Evolutionary conservation across 768 basidiomycete genomes (phyloP).

Genomic region (Chalciporus sphaerocephalus): DNA sequence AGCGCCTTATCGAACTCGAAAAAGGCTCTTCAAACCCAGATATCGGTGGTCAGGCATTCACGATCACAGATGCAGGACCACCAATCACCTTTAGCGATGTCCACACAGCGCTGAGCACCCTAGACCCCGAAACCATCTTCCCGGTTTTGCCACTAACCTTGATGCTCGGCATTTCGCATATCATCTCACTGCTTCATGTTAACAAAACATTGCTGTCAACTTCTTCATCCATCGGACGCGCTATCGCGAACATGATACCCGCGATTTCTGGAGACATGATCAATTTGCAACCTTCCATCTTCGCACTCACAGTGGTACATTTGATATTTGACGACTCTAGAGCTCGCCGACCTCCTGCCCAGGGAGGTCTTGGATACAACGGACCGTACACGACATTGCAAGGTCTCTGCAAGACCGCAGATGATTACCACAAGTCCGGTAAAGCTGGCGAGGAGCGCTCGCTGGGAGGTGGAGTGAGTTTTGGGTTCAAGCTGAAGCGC

Average conservation of each 20-base stretch:
- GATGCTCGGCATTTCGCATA: slow-evolving; percentile 59
- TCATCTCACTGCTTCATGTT: slow-evolving; percentile 55
- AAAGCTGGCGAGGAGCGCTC: slow-evolving; percentile 38
- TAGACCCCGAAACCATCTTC: slow-evolving; percentile 58
- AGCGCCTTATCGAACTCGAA: slow-evolving; percentile 54
- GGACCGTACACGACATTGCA: slow-evolving; percentile 56
- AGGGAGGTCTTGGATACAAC: slow-evolving; percentile 62
- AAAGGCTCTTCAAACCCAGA: slow-evolving; percentile 48
- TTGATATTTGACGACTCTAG: slow-evolving; percentile 64
- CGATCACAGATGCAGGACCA: slow-evolving; percentile 60
- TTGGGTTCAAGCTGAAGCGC: slow-evolving; percentile 33
- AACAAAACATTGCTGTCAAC: slow-evolving; percentile 38
- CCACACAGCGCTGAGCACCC: slow-evolving; percentile 49
- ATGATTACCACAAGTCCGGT: slow-evolving; percentile 41
- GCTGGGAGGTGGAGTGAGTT: slow-evolving; percentile 42
- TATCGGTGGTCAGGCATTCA: slow-evolving; percentile 71
- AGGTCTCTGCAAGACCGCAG: slow-evolving; percentile 53
- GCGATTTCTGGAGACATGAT: slow-evolving; percentile 45
- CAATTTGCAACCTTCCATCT: slow-evolving; percentile 58
- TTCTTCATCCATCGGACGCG: slow-evolving; percentile 26
- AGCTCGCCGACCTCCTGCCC: slow-evolving; percentile 47
- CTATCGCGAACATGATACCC: slow-evolving; percentile 40
- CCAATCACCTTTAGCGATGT: slow-evolving; percentile 61
- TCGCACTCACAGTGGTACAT: slow-evolving; percentile 49
- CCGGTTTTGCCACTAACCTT: slow-evolving; percentile 52